Percentiles rank a stretch among this genome's conserved stretches.
These are phyloP conservation scores for Chlorella variabilis DNA, from an alignment of 163 green algal species.

Conservation along the genomic window DNA sequence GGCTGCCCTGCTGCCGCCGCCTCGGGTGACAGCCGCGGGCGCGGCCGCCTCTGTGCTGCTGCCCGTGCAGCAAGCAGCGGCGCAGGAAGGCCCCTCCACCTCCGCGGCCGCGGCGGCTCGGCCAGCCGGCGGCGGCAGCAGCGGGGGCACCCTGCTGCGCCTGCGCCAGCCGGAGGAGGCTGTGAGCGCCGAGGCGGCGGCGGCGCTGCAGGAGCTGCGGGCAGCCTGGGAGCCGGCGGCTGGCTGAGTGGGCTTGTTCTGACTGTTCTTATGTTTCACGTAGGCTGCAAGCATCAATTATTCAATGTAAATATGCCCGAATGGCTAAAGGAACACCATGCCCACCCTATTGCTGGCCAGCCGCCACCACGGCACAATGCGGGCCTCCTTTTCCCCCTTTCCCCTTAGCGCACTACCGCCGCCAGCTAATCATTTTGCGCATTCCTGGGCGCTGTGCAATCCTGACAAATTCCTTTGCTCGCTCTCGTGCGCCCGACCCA, in stretches of 20 bases:
- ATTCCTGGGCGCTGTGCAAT: too few relatives aligned
- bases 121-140: background rate
- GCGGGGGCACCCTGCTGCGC: background rate
- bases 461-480: too few relatives aligned
- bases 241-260: background rate
- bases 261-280: too few relatives aligned
- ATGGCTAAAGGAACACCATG: too few relatives aligned
- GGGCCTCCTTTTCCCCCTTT: too few relatives aligned
- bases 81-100: background rate
- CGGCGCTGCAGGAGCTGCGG: conserved; percentile 23
- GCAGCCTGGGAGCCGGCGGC: background rate
- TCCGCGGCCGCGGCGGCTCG: background rate
- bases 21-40: background rate
- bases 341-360: too few relatives aligned
- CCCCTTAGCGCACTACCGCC: too few relatives aligned
- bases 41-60: background rate
- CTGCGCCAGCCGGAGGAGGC: background rate
- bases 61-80: background rate
- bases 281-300: too few relatives aligned
- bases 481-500: too few relatives aligned
- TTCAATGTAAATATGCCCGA: too few relatives aligned
- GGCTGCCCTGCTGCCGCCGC: background rate
- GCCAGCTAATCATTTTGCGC: too few relatives aligned
- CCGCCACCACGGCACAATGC: too few relatives aligned
- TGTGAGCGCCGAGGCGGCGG: background rate